Evolutionary conservation across 2,329 filamentous ascomycete genomes (phyloP), one percentile per base, ranked within the genome.

Genomic region (Penicillium sp.): DNA sequence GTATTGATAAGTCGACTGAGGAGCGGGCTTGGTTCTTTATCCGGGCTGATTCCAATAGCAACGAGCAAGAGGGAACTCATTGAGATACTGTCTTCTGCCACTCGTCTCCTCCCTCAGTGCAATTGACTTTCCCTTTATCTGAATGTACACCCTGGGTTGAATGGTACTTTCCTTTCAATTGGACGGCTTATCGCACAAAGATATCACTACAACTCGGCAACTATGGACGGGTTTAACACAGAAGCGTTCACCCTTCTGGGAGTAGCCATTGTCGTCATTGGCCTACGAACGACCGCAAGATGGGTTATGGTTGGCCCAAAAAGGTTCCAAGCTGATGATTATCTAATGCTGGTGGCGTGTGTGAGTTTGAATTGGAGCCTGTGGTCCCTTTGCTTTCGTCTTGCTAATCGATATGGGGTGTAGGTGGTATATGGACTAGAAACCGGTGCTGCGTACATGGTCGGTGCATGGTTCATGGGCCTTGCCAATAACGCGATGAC

Each of bases 401-500:
- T 47, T 32, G n/a, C 22, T 60, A 9, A 45, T 24, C 18, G 14
- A 9, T 32, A 40, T n/a, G 31, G 11, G 8, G 13, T 35, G 34
- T 34, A 83, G 79, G 63, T 80, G 10, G 74, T 83, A 31, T 84
- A 84, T 54, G 74, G 75, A 1, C 67, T 79, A 4, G 79, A 85
- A 66, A 79, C 81, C 0, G 74, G 70, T 16, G 72, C 81, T 13
- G 79, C 77, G 20, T 81, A 83, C 58, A 75, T 74, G 22, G 78
- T 83, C 16, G 79, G 79, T 18, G 76, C 78, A 11, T 72, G 71
- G 55, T 81, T 75, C 47, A 70, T 74, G 43, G 82, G 82, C 0
- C 71, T 85, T 3, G 81, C 83, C 20, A 85, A 85, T 60, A 83
- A 83, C 61, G 70, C 76, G 53, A 85, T 86, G 81, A 81, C 82